phyloP scores from a whole-genome alignment of 2,329 filamentous ascomycete genomes.

The Paecilomyces sp. region DNA sequence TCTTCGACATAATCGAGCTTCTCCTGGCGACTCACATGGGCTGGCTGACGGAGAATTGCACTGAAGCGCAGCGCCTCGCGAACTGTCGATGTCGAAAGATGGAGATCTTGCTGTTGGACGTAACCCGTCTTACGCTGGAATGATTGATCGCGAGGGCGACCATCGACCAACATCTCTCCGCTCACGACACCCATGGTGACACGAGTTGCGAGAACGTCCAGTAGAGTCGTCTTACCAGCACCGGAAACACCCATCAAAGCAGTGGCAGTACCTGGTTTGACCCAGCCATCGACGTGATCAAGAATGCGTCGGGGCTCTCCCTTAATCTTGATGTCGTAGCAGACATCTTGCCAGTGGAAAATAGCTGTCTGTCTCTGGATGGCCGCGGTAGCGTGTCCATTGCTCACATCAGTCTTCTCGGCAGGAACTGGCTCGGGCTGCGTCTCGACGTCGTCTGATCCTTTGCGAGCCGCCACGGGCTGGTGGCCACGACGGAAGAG shows the following conservation, averaged over 20 bases:
- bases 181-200: constrained; percentile 80
- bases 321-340: constrained; percentile 74
- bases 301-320: constrained; percentile 65
- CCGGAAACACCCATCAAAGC: constrained; percentile 86
- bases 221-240: constrained; percentile 81
- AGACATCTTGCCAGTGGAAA: constrained; percentile 79
- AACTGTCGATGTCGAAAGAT: constrained; percentile 75
- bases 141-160: constrained; percentile 54
- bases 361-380: constrained; percentile 61
- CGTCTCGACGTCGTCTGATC: constrained; percentile 11
- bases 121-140: constrained; percentile 29
- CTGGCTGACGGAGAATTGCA: constrained; percentile 74
- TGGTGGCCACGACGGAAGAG: constrained; percentile 49
- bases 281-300: constrained; percentile 82
- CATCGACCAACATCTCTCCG: constrained; percentile 77
- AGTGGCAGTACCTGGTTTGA: constrained; percentile 83
- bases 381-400: constrained; percentile 7
- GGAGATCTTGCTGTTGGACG: constrained; percentile 85
- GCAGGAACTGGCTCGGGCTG: constrained; percentile 7
- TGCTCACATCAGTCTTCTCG: constrained; percentile 5
- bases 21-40: constrained; percentile 60
- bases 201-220: constrained; percentile 77
- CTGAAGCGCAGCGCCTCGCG: constrained; percentile 81
- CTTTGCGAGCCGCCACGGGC: constrained; percentile 4
- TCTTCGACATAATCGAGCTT: constrained; percentile 82